Base-by-base conservation (phyloP, 2,329 filamentous ascomycete species). In the Myriosclerotinia curreyana region DNA sequence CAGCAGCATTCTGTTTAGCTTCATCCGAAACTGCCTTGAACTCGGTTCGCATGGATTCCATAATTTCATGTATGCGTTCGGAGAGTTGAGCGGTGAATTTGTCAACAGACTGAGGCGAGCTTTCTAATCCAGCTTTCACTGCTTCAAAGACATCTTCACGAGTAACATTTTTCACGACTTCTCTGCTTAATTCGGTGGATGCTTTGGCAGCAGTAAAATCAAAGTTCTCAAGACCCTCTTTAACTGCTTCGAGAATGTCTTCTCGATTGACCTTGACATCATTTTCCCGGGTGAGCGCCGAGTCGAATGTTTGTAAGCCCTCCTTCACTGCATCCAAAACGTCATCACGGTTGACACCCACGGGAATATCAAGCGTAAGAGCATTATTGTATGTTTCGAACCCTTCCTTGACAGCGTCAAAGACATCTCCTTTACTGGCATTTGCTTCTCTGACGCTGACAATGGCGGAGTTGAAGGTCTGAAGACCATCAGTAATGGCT, bases 321-420 rank as follows among this genome's bases (percentile, higher is more conserved):
- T 96, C 91, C 69, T 92, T 94, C 52, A 96, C 88, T 0, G 92
- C 90, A 74, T 95, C 91, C 4, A 97, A 80, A 17, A 96, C 87
- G 74, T 96, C 91, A 74, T 96, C 92, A 0, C 85, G 42, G 86
- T 82, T 0, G 84, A 86, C 5, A 84, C 79, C 2, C 80, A 78
- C 68, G 79, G 81, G 74, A 88, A 86, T 72, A 88, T 86, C 1
- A 79, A 77, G 48, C 79, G 81, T 77, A 88, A 80, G 65, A 78
- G 79, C 6, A 83, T 80, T 76, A 85, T 82, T 42, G 92, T 79
- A 14, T 83, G 82, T 17, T 78, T 76, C 20, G 83, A 71, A 17
- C 88, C 77, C 66, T 86, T 82, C 5, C 65, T 81, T 81, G 63
- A 89, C 82, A 12, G 85, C 83, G 63, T 82, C 81, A 52, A 86